Conservation (phyloP, 345 rosid genomes). For the Brassica incana region DNA sequence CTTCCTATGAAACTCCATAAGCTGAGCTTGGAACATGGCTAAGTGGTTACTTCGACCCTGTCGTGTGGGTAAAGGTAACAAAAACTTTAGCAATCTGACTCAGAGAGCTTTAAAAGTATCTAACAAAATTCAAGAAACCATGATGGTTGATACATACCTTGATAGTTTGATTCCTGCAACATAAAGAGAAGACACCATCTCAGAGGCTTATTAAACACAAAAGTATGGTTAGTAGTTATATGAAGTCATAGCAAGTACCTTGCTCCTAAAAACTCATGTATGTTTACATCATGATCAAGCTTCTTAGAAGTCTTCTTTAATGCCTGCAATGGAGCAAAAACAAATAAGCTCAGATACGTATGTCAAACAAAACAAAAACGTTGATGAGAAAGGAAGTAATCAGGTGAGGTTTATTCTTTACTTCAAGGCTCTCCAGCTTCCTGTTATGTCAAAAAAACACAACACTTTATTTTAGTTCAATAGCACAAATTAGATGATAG, state of each 20-base stretch:
- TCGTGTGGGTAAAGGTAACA: not conserved
- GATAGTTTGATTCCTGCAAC: slow-evolving; percentile 64
- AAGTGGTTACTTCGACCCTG: slow-evolving; percentile 70
- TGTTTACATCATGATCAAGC: slow-evolving; percentile 87
- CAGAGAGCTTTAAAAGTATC: slow-evolving; percentile 8
- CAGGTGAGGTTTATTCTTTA: slow-evolving; percentile 43
- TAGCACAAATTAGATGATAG: too few relatives aligned
- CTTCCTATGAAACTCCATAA: slow-evolving; percentile 67
- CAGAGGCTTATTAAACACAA: slow-evolving; percentile 1
- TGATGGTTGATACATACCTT: slow-evolving; percentile 50
- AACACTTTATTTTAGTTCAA: not conserved
- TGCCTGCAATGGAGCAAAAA: slow-evolving; percentile 51
- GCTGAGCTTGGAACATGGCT: slow-evolving; percentile 56
- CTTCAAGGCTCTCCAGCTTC: slow-evolving; percentile 92
- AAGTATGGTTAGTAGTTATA: not conserved
- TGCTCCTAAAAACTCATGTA: slow-evolving; percentile 75
- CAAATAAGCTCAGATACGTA: slow-evolving; percentile 2
- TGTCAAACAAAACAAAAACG: not conserved
- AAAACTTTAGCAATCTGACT: slow-evolving; percentile 8
- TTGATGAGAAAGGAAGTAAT: not conserved
- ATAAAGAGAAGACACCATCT: slow-evolving; percentile 12
- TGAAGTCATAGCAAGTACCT: slow-evolving; percentile 46
- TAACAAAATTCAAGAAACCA: not conserved
- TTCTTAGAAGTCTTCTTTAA: slow-evolving; percentile 88
- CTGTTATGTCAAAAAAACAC: slow-evolving; percentile 41